A percentile compares a stretch with the other conserved stretches of the same genome.
Conservation (phyloP, 805 yeast species). For the Starmerella bacillaris region DNA sequence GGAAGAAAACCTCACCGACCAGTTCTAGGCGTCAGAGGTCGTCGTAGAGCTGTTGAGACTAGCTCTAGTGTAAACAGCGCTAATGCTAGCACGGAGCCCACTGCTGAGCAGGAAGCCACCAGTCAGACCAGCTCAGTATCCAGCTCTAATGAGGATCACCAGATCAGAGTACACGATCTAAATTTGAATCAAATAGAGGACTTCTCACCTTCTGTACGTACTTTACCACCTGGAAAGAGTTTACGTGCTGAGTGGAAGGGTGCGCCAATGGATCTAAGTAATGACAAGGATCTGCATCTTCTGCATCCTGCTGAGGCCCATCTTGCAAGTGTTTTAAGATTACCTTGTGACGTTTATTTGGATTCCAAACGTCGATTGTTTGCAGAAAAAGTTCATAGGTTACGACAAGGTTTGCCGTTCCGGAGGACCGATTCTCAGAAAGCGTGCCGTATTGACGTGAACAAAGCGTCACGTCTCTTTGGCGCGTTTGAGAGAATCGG, state of each 20-base stretch:
- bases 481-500: constrained; percentile 86
- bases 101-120: too few species aligned
- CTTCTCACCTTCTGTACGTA: constrained; percentile 51
- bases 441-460: constrained; percentile 92
- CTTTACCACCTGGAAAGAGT: constrained; percentile 52
- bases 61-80: too few species aligned
- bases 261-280: constrained; percentile 76
- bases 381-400: constrained; percentile 68
- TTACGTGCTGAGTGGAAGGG: constrained; percentile 95
- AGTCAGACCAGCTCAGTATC: too few species aligned
- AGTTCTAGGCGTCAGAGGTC: too few species aligned
- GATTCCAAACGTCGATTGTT: constrained; percentile 71
- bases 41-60: too few species aligned
- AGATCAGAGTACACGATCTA: constrained; percentile 25
- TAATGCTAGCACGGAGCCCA: too few species aligned
- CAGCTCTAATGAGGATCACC: constrained; percentile 1
- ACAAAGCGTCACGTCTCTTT: constrained; percentile 79
- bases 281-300: constrained; percentile 52
- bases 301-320: constrained; percentile 84
- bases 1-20: too few species aligned
- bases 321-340: constrained; percentile 71
- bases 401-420: constrained; percentile 54
- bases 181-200: constrained; percentile 39
- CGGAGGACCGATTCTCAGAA: constrained; percentile 96
- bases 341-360: constrained; percentile 67